Conservation (phyloP, 1,284 basidiomycete species). For the Golubevia sp. region DNA sequence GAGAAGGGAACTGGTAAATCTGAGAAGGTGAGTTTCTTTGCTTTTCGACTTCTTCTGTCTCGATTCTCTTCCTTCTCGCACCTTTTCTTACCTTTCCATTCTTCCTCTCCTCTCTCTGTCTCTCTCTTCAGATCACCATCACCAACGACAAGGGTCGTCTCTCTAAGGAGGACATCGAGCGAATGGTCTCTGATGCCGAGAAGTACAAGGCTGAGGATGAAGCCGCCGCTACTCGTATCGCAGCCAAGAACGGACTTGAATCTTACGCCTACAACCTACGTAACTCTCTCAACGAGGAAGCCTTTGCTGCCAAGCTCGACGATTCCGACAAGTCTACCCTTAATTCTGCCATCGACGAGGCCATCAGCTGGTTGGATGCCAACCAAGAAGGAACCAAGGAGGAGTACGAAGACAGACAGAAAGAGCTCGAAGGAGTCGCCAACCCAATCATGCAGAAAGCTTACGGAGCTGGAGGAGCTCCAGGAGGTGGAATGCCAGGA, state of each 20-base stretch:
- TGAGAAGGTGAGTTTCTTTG: slow-evolving; percentile 64
- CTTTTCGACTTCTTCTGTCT: neutral
- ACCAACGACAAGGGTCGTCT: slow-evolving; percentile 98
- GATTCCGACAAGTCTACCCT: slow-evolving; percentile 85
- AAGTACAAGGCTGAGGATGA: slow-evolving; percentile 78
- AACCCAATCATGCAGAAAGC: slow-evolving; percentile 74
- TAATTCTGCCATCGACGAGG: slow-evolving; percentile 79
- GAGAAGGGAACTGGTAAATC: slow-evolving; percentile 99
- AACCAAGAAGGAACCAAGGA: slow-evolving; percentile 91
- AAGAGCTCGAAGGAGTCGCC: slow-evolving; percentile 88
- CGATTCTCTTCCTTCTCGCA: too few relatives aligned
- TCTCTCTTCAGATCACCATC: slow-evolving; percentile 76
- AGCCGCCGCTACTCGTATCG: slow-evolving; percentile 71
- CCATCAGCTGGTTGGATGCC: slow-evolving; percentile 85
- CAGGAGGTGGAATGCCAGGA: slow-evolving; percentile 35
- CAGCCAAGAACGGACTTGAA: slow-evolving; percentile 78
- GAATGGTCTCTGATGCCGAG: slow-evolving; percentile 80
- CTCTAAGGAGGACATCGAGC: slow-evolving; percentile 97
- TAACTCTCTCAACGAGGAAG: slow-evolving; percentile 68
- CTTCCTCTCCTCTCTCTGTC: slow-evolving; percentile 3
- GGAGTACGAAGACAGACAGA: slow-evolving; percentile 93
- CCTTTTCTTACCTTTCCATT: neutral
- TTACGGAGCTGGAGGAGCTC: slow-evolving; percentile 55
- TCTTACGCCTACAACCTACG: slow-evolving; percentile 96
- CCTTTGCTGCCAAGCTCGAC: slow-evolving; percentile 76